These are phyloP conservation scores for Prunus davidiana DNA, from an alignment of 306 rosid species.

Conservation along the genomic window DNA sequence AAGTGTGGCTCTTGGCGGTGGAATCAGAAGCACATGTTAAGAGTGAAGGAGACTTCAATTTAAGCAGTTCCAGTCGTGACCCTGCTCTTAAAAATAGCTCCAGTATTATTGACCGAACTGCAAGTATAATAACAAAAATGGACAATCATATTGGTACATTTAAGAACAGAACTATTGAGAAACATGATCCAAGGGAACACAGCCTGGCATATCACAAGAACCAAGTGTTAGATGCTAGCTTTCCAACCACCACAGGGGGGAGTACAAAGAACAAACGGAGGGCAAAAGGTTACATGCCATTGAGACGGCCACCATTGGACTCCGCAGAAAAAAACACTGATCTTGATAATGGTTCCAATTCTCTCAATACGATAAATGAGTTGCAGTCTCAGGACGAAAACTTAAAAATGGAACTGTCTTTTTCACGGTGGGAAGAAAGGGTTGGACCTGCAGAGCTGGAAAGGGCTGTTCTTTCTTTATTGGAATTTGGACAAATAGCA, in stretches of 20 bases:
- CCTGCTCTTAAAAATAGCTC: slow-evolving; percentile 53
- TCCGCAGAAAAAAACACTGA: slow-evolving; percentile 54
- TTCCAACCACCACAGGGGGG: slow-evolving; percentile 57
- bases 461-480: slow-evolving; percentile 87
- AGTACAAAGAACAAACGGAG: slow-evolving; percentile 77
- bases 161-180: slow-evolving; percentile 61
- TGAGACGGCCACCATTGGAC: slow-evolving; percentile 60
- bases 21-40: slow-evolving; percentile 88
- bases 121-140: slow-evolving; percentile 82
- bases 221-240: slow-evolving; percentile 51
- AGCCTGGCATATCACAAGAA: slow-evolving; percentile 56
- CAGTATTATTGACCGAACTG: slow-evolving; percentile 86
- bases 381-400: slow-evolving; percentile 65
- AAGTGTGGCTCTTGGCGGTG: slow-evolving; percentile 94
- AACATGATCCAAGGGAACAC: slow-evolving; percentile 60
- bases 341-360: slow-evolving; percentile 59
- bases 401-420: slow-evolving; percentile 64
- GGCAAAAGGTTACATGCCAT: slow-evolving; percentile 64
- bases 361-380: slow-evolving; percentile 51
- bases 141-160: slow-evolving; percentile 70
- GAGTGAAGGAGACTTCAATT: slow-evolving; percentile 76
- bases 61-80: slow-evolving; percentile 53
- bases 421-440: slow-evolving; percentile 94
- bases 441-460: slow-evolving; percentile 89
- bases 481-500: slow-evolving; percentile 91